A percentile compares a stretch with the other conserved stretches of the same genome.
Conservation (phyloP, 192 early-diverging fungal species). For the Backusella parvicylindrica region DNA sequence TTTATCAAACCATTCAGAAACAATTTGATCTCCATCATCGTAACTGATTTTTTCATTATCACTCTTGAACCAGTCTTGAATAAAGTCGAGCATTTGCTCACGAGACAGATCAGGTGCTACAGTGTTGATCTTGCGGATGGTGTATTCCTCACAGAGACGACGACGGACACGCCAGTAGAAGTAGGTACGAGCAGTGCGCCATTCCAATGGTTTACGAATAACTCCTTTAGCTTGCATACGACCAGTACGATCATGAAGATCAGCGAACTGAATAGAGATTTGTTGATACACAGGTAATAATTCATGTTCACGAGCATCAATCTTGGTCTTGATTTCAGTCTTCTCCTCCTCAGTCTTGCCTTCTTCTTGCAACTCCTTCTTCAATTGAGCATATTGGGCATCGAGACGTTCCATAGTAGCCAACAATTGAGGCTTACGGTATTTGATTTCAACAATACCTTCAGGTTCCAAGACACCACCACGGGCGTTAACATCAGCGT, state of each 20-base stretch:
- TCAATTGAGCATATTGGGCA: slow-evolving; percentile 68
- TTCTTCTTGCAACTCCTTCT: slow-evolving; percentile 54
- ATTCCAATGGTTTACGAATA: slow-evolving; percentile 73
- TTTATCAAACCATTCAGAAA: slow-evolving; percentile 61
- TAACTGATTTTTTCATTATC: slow-evolving; percentile 40
- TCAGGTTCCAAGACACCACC: slow-evolving; percentile 97
- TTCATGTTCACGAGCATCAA: slow-evolving; percentile 84
- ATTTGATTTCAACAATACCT: slow-evolving; percentile 98
- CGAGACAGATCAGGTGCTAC: slow-evolving; percentile 48
- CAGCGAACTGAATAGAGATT: slow-evolving; percentile 91
- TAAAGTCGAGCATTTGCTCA: slow-evolving; percentile 41
- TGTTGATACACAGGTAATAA: slow-evolving; percentile 90
- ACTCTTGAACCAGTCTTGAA: slow-evolving; percentile 64
- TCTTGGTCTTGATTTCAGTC: slow-evolving; percentile 59
- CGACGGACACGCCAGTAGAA: slow-evolving; percentile 92
- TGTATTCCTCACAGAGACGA: slow-evolving; percentile 75
- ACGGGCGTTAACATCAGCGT: slow-evolving; percentile 85
- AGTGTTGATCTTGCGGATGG: slow-evolving; percentile 49
- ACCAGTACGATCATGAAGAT: slow-evolving; percentile 92
- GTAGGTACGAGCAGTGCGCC: slow-evolving; percentile 72
- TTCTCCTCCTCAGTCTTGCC: slow-evolving; percentile 56
- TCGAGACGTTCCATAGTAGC: slow-evolving; percentile 94
- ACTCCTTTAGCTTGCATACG: slow-evolving; percentile 94
- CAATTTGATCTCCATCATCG: slow-evolving; percentile 38
- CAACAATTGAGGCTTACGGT: slow-evolving; percentile 88